Base-by-base conservation (phyloP, 345 rosid genomes). In the Acer negundo region DNA sequence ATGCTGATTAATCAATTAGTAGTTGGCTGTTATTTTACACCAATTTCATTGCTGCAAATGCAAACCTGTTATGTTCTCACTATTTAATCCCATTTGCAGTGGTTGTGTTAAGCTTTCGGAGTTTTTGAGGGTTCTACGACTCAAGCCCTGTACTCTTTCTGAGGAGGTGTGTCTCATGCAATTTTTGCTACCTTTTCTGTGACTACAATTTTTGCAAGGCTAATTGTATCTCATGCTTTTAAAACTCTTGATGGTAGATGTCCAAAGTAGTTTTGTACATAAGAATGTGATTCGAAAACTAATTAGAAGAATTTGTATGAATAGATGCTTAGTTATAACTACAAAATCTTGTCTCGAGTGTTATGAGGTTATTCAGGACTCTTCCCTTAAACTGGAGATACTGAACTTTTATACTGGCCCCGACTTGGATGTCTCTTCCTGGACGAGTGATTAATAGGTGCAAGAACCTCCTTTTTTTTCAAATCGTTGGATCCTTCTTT, bases 71-170 rank as follows among this genome's bases (percentile, higher is more conserved):
- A 10, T 28, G 11, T 62, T 51, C 62, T 77, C 72, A 69, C 19
- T 1, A 23, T 69, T 38, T 67, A 13, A 24, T 73, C 66, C 31
- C 83, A 24, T 70, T 76, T 85, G 85, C 95, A 96, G 99, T 76
- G 99, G 98, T 46, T 83, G 85, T 76, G 94, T 96, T 84, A 82
- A 73, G 70, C 79, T 84, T 76, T 75, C 62, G 72, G 88, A 90
- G 76, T 94, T 96, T 80, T 80, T 84, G 76, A 86, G 84, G 86
- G 91, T 72, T 79, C 81, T 90, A 66, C 85, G 80, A 79, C 87
- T 96, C 78, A 87, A 85, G 84, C 42, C 89, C 66, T 96, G 91
- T 74, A 61, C 79, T 58, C 89, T 94, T 46, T 85, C 94, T 71
- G 87, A 87, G 77, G 85, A 86, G 97, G 99, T 94, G 42, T 80